phyloP scores from a whole-genome alignment of 805 yeast genomes.

The Lachancea sp. region DNA sequence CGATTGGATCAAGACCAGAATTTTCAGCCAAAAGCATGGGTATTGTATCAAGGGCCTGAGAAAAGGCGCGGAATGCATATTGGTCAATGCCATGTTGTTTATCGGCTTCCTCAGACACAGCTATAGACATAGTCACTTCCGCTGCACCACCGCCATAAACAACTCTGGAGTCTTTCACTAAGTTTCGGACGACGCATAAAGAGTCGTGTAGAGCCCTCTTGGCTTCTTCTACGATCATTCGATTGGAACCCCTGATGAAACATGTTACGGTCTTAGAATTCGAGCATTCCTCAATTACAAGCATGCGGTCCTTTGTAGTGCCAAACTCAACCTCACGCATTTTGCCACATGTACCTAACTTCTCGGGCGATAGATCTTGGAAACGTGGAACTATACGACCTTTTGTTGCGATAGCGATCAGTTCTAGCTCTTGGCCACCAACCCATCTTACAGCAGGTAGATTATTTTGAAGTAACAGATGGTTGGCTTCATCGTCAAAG shows the following conservation, averaged over 20 bases:
- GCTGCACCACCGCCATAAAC: conserved; percentile 99
- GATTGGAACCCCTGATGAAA: conserved; percentile 90
- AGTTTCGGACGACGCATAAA: conserved; percentile 92
- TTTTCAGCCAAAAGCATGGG: conserved; percentile 96
- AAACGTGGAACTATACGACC: conserved; percentile 97
- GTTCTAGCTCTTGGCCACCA: conserved; percentile 93
- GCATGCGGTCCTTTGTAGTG: conserved; percentile 93
- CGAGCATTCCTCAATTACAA: conserved; percentile 84
- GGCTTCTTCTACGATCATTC: conserved; percentile 97
- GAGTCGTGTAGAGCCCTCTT: conserved; percentile 95
- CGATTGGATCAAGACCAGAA: conserved; percentile 92
- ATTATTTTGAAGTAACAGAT: conserved; percentile 76
- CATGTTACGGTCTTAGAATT: conserved; percentile 87
- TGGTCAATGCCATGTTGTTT: conserved; percentile 92
- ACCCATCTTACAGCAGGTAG: conserved; percentile 98
- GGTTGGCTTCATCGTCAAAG: conserved; percentile 97
- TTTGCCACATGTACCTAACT: conserved; percentile 81
- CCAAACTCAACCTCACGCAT: conserved; percentile 90
- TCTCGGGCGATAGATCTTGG: conserved; percentile 76
- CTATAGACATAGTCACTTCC: conserved; percentile 87
- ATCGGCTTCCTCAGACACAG: conserved; percentile 87
- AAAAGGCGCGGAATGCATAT: conserved; percentile 94
- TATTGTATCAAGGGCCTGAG: conserved; percentile 82
- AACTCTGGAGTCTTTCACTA: conserved; percentile 83
- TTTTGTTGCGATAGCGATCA: conserved; percentile 93